Evolutionary conservation across 305 asterid species (phyloP), one percentile per base, ranked within the genome.

Genomic region (Rubia tinctorum): DNA sequence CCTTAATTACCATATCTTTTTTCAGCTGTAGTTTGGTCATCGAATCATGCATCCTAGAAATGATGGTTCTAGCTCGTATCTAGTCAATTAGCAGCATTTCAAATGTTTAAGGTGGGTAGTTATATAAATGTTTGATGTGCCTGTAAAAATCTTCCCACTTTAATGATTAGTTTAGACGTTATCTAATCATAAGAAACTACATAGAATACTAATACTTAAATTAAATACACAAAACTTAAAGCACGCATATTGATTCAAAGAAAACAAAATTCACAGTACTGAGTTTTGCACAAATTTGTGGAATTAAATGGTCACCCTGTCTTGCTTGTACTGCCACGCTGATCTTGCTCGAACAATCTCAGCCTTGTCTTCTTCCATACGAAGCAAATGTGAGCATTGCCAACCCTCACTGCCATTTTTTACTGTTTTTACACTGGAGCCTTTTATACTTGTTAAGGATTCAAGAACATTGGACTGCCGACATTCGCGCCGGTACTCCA

Each of bases 291-390:
- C 27, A 18, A 66, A 39, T 18, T 3, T 22, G 12, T 61, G 37
- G 18, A 64, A 65, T 40, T 8, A 64, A n/a, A 34, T 51, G 27
- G 18, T n/a, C 5, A 56, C 18, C 9, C 51, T 43, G 23, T 42
- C 44, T 66, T 77, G 83, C 53, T 88, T 87, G 67, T 45, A 74
- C 66, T 83, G 81, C 97, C 97, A 91, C 61, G 85, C 73, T 18
- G 97, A 80, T 84, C 97, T 87, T 22, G 95, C 97, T 68, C 93
- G 84, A 67, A 91, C 89, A 2, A 91, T 87, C 75, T 89, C 97
- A 8, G 85, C 89, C 7, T 83, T 79, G 75, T 85, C 90, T 13
- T 73, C 85, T 79, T 89, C 91, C 93, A 91, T 88, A 7, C 96
- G 92, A 39, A 91, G 91, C 88, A 91, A 78, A 80, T 88, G 92